Conservation (phyloP, 202 grass and related monocot genomes). For the Saccharum hybrid region DNA sequence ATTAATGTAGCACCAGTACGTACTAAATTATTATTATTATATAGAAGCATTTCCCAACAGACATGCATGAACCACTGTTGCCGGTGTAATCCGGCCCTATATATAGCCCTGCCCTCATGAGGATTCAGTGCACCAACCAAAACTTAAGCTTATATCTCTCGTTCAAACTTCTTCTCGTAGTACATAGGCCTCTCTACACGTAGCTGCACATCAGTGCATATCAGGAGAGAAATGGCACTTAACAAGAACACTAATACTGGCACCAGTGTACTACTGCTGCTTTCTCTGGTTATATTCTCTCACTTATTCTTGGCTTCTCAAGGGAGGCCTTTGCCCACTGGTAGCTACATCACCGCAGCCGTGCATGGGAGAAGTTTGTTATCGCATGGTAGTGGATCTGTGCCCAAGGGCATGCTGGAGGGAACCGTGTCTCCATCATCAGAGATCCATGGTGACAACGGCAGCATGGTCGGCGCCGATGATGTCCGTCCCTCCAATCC, state of each 20-base stretch:
- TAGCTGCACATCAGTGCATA: not conserved
- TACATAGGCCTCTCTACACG: not conserved
- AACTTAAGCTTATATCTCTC: constrained; percentile 9
- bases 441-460: not conserved
- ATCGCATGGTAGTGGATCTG: constrained; percentile 21
- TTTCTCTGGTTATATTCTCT: constrained; percentile 29
- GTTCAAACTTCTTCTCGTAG: constrained; percentile 5
- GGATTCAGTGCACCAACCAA: constrained; percentile 3
- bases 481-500: constrained; percentile 46
- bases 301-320: constrained; percentile 15
- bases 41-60: constrained; percentile 11
- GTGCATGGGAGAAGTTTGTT: constrained; percentile 33
- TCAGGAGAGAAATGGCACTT: constrained; percentile 40
- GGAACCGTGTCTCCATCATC: constrained; percentile 10
- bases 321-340: constrained; percentile 14
- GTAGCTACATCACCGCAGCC: not conserved
- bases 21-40: too few relatives aligned
- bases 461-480: constrained; percentile 7
- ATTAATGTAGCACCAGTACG: not conserved
- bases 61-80: not conserved
- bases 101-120: not conserved
- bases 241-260: constrained; percentile 24
- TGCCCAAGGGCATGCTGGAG: constrained; percentile 2
- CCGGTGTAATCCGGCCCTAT: not conserved
- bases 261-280: constrained; percentile 22